These are phyloP conservation scores for Chalciporus sp. DNA, from an alignment of 1,284 basidiomycete species.

Conservation along the genomic window DNA sequence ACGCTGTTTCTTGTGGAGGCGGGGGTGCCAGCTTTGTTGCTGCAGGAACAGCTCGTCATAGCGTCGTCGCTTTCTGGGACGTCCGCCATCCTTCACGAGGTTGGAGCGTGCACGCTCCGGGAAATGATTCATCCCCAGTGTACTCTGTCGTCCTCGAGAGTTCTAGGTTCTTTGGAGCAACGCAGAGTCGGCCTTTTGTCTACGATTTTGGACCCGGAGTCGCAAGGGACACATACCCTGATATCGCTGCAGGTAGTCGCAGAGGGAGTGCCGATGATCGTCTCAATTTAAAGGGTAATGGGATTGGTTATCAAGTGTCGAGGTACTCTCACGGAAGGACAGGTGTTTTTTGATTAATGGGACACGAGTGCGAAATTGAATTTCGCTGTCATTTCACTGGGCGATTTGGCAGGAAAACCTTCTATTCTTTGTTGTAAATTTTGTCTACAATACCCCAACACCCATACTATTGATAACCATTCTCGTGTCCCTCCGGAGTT, in stretches of 20 bases:
- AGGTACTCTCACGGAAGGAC: conserved; percentile 44
- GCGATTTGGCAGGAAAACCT: not conserved
- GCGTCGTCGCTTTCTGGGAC: conserved; percentile 78
- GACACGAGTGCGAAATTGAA: not conserved
- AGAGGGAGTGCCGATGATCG: conserved; percentile 40
- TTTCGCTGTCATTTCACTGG: not conserved
- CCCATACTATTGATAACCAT: not conserved
- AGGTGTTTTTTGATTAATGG: conserved; percentile 6
- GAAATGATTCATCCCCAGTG: conserved; percentile 73
- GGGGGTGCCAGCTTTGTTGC: conserved; percentile 64
- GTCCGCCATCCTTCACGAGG: conserved; percentile 58
- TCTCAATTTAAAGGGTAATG: conserved; percentile 44
- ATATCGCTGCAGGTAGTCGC: conserved; percentile 35
- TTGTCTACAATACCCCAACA: not conserved
- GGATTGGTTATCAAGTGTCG: conserved; percentile 54
- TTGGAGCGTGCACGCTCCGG: conserved; percentile 77
- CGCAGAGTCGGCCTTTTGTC: conserved; percentile 72
- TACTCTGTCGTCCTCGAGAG: conserved; percentile 72
- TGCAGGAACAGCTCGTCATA: conserved; percentile 73
- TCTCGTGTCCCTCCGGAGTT: not conserved
- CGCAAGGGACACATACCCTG: conserved; percentile 58
- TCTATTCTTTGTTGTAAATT: too few species aligned
- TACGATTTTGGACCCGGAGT: conserved; percentile 74
- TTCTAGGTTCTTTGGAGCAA: conserved; percentile 72
- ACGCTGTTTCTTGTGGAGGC: conserved; percentile 68